Percentiles rank a stretch among this genome's conserved stretches.
Evolutionary conservation across 345 rosid species (phyloP).

Genomic region (Durio zibethinus): DNA sequence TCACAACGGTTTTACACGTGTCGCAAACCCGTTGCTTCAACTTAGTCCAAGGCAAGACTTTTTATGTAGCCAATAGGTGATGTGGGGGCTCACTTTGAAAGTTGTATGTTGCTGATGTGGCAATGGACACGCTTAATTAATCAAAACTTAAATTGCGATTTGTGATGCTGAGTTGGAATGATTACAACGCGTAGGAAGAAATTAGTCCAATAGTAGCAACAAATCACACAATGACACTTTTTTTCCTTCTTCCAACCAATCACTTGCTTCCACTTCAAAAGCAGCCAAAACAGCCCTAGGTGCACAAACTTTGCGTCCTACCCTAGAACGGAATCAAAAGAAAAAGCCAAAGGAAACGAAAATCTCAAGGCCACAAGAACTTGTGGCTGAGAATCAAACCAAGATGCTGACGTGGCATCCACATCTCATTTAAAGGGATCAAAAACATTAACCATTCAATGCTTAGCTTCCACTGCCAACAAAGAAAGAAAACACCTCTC

Average conservation of each 20-base stretch:
- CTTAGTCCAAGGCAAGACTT: neutral
- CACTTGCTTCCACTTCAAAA: neutral
- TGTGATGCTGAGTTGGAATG: neutral
- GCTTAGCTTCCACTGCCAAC: constrained; percentile 23
- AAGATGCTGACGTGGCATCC: constrained; percentile 63
- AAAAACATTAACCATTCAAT: constrained; percentile 29
- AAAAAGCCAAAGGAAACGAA: constrained; percentile 21
- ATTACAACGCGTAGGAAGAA: neutral
- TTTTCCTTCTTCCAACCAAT: neutral
- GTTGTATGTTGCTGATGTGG: neutral
- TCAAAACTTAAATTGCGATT: neutral
- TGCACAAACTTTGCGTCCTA: neutral
- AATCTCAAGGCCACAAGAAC: constrained; percentile 70
- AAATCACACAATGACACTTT: no score
- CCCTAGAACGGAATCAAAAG: constrained; percentile 7
- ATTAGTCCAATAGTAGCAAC: neutral
- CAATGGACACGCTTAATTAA: neutral
- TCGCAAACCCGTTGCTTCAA: neutral
- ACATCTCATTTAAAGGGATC: constrained; percentile 65
- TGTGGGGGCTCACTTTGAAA: neutral
- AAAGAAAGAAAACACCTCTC: constrained; percentile 1
- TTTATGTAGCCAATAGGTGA: neutral
- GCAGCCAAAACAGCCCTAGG: neutral
- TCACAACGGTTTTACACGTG: neutral
- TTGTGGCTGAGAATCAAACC: constrained; percentile 76